Percentiles rank a stretch among this genome's conserved stretches.
These are phyloP conservation scores for Ensete glaucum DNA, from an alignment of 176 grass and related monocot genomes.

Conservation along the genomic window DNA sequence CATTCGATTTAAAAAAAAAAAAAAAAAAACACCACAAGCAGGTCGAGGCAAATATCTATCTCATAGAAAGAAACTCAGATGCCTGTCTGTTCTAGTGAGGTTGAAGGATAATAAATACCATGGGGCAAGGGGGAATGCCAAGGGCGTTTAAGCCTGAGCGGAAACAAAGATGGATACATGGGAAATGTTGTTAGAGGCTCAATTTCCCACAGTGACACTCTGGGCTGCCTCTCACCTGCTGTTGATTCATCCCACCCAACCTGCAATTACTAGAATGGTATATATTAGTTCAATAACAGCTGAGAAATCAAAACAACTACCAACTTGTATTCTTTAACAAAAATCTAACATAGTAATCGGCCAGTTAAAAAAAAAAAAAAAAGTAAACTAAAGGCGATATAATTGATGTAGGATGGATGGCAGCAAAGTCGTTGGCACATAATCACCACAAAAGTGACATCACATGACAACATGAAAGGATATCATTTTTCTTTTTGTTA, in stretches of 20 bases:
- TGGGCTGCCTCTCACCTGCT: background rate
- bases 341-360: background rate
- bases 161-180: constrained; percentile 5
- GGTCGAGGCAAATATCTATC: no score
- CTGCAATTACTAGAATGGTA: constrained; percentile 10
- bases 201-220: constrained; percentile 7
- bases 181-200: constrained; percentile 8
- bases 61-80: no score
- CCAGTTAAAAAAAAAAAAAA: background rate
- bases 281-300: constrained; percentile 4
- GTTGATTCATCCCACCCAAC: constrained; percentile 10
- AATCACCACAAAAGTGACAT: no score
- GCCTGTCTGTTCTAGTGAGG: background rate
- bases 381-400: background rate
- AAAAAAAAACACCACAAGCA: no score
- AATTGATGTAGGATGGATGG: no score
- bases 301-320: background rate
- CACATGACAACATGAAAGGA: no score
- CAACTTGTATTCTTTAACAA: background rate
- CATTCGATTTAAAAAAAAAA: no score
- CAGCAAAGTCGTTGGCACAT: no score
- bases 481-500: no score
- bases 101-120: background rate
- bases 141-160: background rate
- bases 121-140: background rate